These are phyloP conservation scores for Chrysophaeum taylorii DNA, from an alignment of 352 stramenopile genomes.

Conservation along the genomic window DNA sequence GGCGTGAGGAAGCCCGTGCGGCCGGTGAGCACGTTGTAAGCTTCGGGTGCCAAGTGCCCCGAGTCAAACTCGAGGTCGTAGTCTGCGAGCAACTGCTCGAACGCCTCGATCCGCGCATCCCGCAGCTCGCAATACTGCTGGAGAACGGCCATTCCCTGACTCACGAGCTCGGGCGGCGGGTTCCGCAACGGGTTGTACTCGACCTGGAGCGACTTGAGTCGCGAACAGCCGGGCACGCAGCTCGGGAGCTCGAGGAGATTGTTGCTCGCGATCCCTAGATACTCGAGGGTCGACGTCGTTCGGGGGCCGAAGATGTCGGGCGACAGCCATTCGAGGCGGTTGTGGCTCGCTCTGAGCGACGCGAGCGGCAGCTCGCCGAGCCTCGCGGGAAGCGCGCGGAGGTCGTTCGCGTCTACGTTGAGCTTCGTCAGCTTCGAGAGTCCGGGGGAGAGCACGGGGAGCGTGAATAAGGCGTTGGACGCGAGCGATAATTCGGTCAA, in stretches of 20 bases:
- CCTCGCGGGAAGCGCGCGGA: slow-evolving; percentile 5
- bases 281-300: slow-evolving; percentile 4
- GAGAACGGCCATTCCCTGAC: slow-evolving; percentile 14
- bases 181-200: slow-evolving; percentile 31
- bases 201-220: slow-evolving; percentile 25
- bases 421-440: slow-evolving; percentile 9
- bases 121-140: slow-evolving; percentile 20
- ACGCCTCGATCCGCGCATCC: slow-evolving; percentile 17
- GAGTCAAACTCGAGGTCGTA: slow-evolving; percentile 14
- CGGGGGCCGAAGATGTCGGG: slow-evolving; percentile 12
- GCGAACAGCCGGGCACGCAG: slow-evolving; percentile 11
- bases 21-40: slow-evolving; percentile 20
- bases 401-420: slow-evolving; percentile 19
- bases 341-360: slow-evolving; percentile 11
- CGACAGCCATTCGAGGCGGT: slow-evolving; percentile 19
- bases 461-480: slow-evolving; percentile 12
- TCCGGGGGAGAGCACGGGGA: not conserved
- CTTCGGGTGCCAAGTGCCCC: slow-evolving; percentile 18
- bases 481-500: slow-evolving; percentile 12
- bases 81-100: slow-evolving; percentile 14
- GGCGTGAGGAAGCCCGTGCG: slow-evolving; percentile 23
- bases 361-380: slow-evolving; percentile 17
- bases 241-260: slow-evolving; percentile 23
- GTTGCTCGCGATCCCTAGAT: slow-evolving; percentile 18
- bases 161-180: slow-evolving; percentile 17